Evolutionary conservation across 495 filamentous ascomycete species (phyloP).

Genomic region (Xylaria curta): DNA sequence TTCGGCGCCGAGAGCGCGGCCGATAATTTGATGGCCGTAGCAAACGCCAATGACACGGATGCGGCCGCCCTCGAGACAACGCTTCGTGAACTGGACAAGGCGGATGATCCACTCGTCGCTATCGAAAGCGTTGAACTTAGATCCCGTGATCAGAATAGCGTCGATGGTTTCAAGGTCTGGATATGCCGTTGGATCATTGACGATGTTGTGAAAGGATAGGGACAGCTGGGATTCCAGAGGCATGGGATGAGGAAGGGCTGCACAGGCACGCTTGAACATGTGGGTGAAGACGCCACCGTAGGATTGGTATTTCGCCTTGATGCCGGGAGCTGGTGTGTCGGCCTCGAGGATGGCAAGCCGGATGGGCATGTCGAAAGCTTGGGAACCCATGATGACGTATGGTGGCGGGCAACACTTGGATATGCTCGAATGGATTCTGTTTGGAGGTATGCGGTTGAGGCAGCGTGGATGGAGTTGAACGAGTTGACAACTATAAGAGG

Average conservation of each 20-base stretch:
- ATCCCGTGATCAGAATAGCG: slow-evolving; percentile 82
- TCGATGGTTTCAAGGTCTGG: slow-evolving; percentile 77
- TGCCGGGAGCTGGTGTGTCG: slow-evolving; percentile 68
- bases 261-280: slow-evolving; percentile 59
- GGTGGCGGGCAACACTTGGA: neutral
- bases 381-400: slow-evolving; percentile 35
- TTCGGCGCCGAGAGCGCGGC: slow-evolving; percentile 70
- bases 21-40: slow-evolving; percentile 92
- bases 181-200: slow-evolving; percentile 62
- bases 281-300: slow-evolving; percentile 76
- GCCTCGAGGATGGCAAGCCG: slow-evolving; percentile 86
- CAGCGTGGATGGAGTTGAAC: neutral
- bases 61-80: slow-evolving; percentile 50
- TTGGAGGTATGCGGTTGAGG: neutral
- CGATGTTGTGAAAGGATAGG: slow-evolving; percentile 72
- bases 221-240: slow-evolving; percentile 53
- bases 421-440: neutral
- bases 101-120: slow-evolving; percentile 76
- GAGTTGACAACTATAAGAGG: neutral
- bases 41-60: slow-evolving; percentile 81
- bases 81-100: slow-evolving; percentile 74
- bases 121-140: slow-evolving; percentile 62
- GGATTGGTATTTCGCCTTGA: slow-evolving; percentile 67
- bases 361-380: slow-evolving; percentile 52
- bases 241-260: slow-evolving; percentile 38